Conservation (phyloP, 2,329 filamentous ascomycete species). For the Berkeleyomyces basicola region DNA sequence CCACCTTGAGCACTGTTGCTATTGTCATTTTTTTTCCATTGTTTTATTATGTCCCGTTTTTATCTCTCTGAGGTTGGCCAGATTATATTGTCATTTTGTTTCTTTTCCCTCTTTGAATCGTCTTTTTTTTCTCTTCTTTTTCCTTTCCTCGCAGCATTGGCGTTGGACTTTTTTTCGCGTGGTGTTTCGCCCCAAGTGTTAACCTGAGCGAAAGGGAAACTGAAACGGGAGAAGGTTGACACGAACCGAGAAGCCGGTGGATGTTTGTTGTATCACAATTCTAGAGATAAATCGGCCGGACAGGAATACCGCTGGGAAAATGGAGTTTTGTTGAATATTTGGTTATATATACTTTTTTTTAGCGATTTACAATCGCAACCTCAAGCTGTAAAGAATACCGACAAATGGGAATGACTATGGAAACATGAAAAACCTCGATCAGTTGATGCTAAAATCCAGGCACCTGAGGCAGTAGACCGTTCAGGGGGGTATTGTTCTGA, state of each 20-base stretch:
- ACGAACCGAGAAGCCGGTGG: background rate
- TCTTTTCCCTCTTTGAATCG: background rate
- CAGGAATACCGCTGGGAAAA: background rate
- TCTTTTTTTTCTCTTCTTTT: constrained; percentile 4
- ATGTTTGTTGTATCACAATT: background rate
- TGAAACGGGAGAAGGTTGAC: background rate
- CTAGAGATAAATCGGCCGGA: background rate
- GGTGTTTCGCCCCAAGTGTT: background rate
- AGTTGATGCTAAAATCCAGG: too few species aligned
- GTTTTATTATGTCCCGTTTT: constrained; percentile 5
- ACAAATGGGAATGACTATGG: too few species aligned
- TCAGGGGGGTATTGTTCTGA: too few species aligned
- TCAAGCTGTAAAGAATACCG: background rate
- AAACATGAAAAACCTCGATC: too few species aligned
- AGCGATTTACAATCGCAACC: background rate
- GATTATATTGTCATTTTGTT: constrained; percentile 10
- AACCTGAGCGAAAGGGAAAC: background rate
- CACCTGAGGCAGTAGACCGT: too few species aligned
- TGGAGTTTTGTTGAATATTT: constrained; percentile 2
- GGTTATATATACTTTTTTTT: constrained; percentile 3
- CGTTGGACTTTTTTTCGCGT: constrained; percentile 6
- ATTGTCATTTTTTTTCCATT: constrained; percentile 2
- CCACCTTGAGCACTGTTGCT: background rate
- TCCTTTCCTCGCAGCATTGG: background rate
- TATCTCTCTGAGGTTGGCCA: background rate